Base-by-base conservation (phyloP, 306 rosid genomes). In the Pterocarpus santalinus region DNA sequence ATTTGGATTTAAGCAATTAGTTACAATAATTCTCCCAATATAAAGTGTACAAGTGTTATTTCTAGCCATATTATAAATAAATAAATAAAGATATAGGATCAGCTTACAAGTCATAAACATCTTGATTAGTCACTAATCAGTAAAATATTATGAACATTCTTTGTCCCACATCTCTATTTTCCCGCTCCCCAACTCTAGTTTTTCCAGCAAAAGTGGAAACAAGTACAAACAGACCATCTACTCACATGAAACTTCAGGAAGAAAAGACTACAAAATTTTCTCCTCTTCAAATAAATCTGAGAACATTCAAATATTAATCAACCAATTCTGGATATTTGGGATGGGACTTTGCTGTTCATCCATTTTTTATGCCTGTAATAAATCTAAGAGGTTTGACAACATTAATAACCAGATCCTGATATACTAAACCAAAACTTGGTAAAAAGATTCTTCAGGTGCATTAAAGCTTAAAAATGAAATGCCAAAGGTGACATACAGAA, bases 331-430 rank as follows among this genome's bases (percentile, higher is more conserved):
- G 35, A 46, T 62, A 87, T 13, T 35, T 47, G 7, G 49, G 49
- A 77, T 70, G 38, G 46, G 46, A 35, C 63, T 77, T 35, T 6
- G 30, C 44, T 28, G 77, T 75, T 67, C 41, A 78, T 55, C 38
- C 11, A 13, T 57, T 52, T 61, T 65, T 13, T 34, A 36, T 32
- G 16, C 67, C 68, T 78, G 53, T 14, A 56, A 55, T 62, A 39
- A 34, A 47, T 73, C 43, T 60, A 67, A 11, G 30, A 76, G 69
- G 39, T 70, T 65, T 35, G 38, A 76, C 61, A 41, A 46, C 55
- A 11, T 4, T 22, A 70, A 64, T 64, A 47, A 73, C 30, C 14
- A 78, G 35, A 36, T 13, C 85, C 78, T 79, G 65, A 41, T 14
- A 52, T 3, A 35, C 12, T 43, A 2, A 41, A 74, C 8, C 33